Percentiles rank a stretch among this genome's conserved stretches.
Evolutionary conservation across 2,329 filamentous ascomycete species (phyloP).

Genomic region (Alternaria infectoria): DNA sequence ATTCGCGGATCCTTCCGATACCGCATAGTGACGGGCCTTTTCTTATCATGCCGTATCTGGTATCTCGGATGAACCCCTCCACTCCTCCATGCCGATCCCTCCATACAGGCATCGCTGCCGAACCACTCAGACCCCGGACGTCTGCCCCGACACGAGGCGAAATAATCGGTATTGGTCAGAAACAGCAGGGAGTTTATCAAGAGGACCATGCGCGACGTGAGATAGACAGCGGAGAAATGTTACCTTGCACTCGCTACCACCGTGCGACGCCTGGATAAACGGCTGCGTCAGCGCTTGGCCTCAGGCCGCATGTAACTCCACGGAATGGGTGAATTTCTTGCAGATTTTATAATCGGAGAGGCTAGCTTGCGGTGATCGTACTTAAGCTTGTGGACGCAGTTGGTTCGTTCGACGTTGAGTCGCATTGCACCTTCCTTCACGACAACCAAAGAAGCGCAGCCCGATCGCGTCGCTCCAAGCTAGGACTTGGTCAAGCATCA

Average conservation of each 20-base stretch:
- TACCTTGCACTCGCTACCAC: constrained; percentile 13
- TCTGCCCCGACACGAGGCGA: background rate
- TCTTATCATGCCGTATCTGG: constrained; percentile 18
- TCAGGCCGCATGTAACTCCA: constrained; percentile 20
- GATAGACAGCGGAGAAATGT: constrained; percentile 18
- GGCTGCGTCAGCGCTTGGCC: background rate
- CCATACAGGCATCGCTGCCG: constrained; percentile 12
- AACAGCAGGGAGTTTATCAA: constrained; percentile 9
- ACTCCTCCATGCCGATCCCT: constrained; percentile 12
- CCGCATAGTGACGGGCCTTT: constrained; percentile 6
- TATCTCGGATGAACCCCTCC: constrained; percentile 9
- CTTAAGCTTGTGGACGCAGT: constrained; percentile 8
- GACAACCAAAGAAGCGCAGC: background rate
- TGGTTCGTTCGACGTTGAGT: background rate
- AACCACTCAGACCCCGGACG: constrained; percentile 11
- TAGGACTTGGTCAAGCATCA: background rate
- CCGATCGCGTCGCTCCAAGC: background rate
- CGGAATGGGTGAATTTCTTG: constrained; percentile 15
- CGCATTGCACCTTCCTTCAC: background rate
- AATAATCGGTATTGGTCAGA: constrained; percentile 12
- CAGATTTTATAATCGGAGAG: background rate
- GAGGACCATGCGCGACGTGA: background rate
- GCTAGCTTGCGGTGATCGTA: background rate
- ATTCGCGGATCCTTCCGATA: constrained; percentile 1
- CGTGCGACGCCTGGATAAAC: constrained; percentile 2